phyloP scores from a whole-genome alignment of 2,329 filamentous ascomycete genomes.

The Pyrenophora graminea region DNA sequence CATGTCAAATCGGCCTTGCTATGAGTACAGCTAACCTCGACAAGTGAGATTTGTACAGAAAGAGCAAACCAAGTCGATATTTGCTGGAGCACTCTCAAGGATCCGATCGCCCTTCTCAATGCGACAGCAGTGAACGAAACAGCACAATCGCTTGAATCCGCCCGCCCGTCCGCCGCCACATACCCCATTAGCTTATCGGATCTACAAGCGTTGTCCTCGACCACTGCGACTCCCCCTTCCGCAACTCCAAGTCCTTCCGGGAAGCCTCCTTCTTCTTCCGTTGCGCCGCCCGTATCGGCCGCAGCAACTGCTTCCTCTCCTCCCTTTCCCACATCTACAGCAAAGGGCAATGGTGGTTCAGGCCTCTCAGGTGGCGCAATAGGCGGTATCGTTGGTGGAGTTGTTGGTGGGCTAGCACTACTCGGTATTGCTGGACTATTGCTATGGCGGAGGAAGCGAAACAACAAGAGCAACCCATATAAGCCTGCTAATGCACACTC shows the following conservation, averaged over 20 bases:
- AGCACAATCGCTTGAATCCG: constrained; percentile 24
- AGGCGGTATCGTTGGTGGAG: constrained; percentile 28
- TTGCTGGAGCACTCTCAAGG: constrained; percentile 26
- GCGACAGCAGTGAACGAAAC: constrained; percentile 20
- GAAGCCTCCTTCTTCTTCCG: neutral
- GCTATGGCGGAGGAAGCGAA: constrained; percentile 12
- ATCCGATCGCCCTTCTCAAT: constrained; percentile 18
- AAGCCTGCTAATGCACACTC: neutral
- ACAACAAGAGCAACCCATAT: neutral
- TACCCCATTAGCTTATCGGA: constrained; percentile 13
- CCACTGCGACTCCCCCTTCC: constrained; percentile 1
- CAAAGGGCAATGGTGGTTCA: neutral
- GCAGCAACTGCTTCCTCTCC: neutral
- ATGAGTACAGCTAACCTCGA: constrained; percentile 6
- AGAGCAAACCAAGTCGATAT: constrained; percentile 29
- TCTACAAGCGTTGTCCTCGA: constrained; percentile 8
- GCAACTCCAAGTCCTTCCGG: neutral
- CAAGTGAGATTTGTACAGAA: constrained; percentile 13
- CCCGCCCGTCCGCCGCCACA: constrained; percentile 14
- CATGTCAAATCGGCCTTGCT: neutral
- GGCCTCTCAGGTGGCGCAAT: constrained; percentile 23
- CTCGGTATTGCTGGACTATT: constrained; percentile 20
- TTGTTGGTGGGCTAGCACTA: constrained; percentile 20
- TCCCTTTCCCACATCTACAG: neutral
- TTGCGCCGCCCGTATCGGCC: neutral